These are phyloP conservation scores for Solanum hybrid DNA, from an alignment of 305 asterid genomes.

Conservation along the genomic window DNA sequence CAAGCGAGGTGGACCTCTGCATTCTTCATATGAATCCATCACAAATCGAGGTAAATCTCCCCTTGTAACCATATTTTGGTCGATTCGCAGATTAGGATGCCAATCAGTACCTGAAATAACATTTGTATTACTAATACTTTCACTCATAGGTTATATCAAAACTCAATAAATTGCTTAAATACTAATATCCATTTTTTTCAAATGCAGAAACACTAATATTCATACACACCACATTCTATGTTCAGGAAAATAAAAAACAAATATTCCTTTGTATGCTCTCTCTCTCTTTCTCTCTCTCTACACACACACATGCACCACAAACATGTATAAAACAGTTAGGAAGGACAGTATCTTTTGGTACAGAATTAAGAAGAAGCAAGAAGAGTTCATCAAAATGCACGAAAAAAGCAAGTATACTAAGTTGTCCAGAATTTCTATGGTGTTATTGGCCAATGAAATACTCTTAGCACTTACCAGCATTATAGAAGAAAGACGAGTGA, in stretches of 20 bases:
- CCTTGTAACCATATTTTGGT: slow-evolving; percentile 54
- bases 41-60: slow-evolving; percentile 82
- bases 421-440: not conserved
- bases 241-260: not conserved
- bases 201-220: not conserved
- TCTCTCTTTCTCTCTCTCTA: not conserved
- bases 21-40: slow-evolving; percentile 93
- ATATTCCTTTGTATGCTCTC: not conserved
- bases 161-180: not conserved
- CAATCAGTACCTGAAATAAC: slow-evolving; percentile 67
- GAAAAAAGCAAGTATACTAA: not conserved
- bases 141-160: not conserved
- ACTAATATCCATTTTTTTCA: not conserved
- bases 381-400: not conserved
- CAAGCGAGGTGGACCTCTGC: slow-evolving; percentile 94
- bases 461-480: slow-evolving; percentile 41
- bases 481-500: slow-evolving; percentile 64
- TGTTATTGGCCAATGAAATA: not conserved
- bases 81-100: slow-evolving; percentile 57
- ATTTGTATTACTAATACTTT: not conserved
- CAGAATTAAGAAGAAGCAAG: not conserved
- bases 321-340: not conserved
- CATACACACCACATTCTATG: not conserved
- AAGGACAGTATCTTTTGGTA: not conserved
- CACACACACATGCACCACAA: not conserved